Conservation (phyloP, 345 rosid species). For the Noccaea bulbosa region DNA sequence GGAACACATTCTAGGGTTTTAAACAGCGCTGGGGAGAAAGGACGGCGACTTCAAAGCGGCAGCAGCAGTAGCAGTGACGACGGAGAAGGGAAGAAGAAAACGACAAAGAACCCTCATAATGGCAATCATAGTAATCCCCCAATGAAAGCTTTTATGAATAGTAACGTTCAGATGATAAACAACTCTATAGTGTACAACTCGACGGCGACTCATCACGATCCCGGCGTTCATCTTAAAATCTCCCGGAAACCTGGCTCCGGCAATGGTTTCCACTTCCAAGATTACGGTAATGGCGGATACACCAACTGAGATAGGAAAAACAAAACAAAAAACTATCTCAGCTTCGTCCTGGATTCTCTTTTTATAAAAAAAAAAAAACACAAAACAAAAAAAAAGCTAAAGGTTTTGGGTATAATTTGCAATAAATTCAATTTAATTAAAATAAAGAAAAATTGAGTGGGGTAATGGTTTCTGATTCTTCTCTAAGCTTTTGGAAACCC, state of each 20-base stretch:
- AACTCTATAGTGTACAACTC: constrained; percentile 77
- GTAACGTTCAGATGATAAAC: constrained; percentile 89
- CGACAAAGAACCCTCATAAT: constrained; percentile 26
- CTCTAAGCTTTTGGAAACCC: constrained; percentile 25
- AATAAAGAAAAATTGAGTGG: constrained; percentile 38
- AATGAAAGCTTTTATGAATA: constrained; percentile 64
- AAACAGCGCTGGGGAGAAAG: constrained; percentile 39
- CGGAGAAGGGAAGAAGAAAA: constrained; percentile 48
- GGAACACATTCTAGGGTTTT: constrained; percentile 36
- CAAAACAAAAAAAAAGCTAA: not conserved
- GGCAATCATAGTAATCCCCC: constrained; percentile 44
- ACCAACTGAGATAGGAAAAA: constrained; percentile 26
- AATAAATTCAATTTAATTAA: constrained; percentile 28
- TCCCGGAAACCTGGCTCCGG: constrained; percentile 54
- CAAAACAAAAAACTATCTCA: not conserved
- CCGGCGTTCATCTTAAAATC: constrained; percentile 74
- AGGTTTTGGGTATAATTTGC: constrained; percentile 33
- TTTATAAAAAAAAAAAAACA: not conserved
- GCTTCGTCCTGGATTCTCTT: not conserved
- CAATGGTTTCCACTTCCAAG: constrained; percentile 54
- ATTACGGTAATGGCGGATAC: constrained; percentile 49
- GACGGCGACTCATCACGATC: constrained; percentile 69
- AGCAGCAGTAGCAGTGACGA: constrained; percentile 54
- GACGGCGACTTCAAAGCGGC: constrained; percentile 37
- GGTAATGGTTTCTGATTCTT: constrained; percentile 42